Evolutionary conservation across 164 flowering plant species (phyloP).

Genomic region (Aristolochia contorta): DNA sequence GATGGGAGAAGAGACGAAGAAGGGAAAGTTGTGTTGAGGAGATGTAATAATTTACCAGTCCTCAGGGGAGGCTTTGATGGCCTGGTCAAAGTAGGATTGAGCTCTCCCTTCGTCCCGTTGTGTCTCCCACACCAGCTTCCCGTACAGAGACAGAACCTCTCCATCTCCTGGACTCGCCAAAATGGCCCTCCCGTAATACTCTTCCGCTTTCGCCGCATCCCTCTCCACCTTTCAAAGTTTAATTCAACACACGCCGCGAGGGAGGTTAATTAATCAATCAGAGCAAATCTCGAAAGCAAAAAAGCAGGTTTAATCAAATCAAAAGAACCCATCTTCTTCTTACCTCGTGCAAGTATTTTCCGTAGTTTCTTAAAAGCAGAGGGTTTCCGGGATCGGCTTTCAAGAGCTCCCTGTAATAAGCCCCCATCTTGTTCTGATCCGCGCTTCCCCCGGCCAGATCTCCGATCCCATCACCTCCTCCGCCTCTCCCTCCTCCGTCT

Average conservation of each 20-base stretch:
- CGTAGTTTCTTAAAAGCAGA: constrained; percentile 69
- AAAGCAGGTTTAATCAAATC: no score
- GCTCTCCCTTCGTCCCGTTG: constrained; percentile 54
- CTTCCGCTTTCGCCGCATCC: constrained; percentile 54
- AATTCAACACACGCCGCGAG: not conserved
- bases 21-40: no score
- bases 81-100: constrained; percentile 48
- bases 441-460: constrained; percentile 13
- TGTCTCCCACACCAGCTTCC: constrained; percentile 63
- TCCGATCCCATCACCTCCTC: constrained; percentile 21
- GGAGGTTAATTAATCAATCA: no score
- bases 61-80: constrained; percentile 55
- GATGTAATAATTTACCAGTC: constrained; percentile 86
- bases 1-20: no score
- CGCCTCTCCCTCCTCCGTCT: constrained; percentile 19
- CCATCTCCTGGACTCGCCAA: constrained; percentile 68
- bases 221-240: constrained; percentile 75
- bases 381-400: constrained; percentile 52
- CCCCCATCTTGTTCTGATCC: constrained; percentile 38
- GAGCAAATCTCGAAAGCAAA: no score
- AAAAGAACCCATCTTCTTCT: no score
- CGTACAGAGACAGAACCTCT: constrained; percentile 57
- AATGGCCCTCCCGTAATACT: constrained; percentile 72
- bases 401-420: constrained; percentile 52
- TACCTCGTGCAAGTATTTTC: constrained; percentile 75